A percentile compares a stretch with the other conserved stretches of the same genome.
These are phyloP conservation scores for Syncephalis plumigaleata DNA, from an alignment of 371 early-diverging fungal genomes.

Conservation along the genomic window DNA sequence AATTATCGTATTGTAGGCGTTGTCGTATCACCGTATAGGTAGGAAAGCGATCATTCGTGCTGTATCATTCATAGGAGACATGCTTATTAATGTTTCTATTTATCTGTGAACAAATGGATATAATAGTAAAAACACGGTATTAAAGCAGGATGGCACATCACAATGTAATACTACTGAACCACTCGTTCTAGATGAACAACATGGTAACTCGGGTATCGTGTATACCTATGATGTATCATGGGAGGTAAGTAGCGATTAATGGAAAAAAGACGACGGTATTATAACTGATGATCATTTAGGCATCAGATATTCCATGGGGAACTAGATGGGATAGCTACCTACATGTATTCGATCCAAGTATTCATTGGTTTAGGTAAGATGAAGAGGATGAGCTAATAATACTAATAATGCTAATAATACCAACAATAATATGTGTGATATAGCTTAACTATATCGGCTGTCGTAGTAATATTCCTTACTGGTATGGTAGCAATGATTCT, in stretches of 20 bases:
- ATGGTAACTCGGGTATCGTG: conserved; percentile 25
- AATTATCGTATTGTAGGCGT: conserved; percentile 82
- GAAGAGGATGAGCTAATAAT: conserved; percentile 92
- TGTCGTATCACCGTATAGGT: conserved; percentile 46
- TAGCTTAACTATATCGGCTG: conserved; percentile 64
- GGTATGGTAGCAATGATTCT: conserved; percentile 79
- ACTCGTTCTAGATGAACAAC: conserved; percentile 27
- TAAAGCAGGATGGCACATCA: too few species aligned
- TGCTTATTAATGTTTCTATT: not conserved
- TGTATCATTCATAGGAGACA: not conserved
- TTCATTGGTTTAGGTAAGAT: conserved; percentile 44
- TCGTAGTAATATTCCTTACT: conserved; percentile 76
- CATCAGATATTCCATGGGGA: not conserved
- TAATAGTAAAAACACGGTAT: not conserved
- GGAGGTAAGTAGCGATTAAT: conserved; percentile 27
- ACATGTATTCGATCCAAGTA: not conserved
- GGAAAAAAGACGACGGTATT: not conserved
- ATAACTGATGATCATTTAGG: not conserved
- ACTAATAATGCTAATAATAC: conserved; percentile 61
- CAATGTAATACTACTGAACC: too few species aligned
- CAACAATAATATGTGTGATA: conserved; percentile 62
- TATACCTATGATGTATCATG: conserved; percentile 79
- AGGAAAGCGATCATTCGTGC: not conserved
- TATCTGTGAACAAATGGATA: not conserved
- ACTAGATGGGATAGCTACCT: not conserved